Base-by-base conservation (phyloP, 176 grass and related monocot species). In the Cenchrus purpureus region DNA sequence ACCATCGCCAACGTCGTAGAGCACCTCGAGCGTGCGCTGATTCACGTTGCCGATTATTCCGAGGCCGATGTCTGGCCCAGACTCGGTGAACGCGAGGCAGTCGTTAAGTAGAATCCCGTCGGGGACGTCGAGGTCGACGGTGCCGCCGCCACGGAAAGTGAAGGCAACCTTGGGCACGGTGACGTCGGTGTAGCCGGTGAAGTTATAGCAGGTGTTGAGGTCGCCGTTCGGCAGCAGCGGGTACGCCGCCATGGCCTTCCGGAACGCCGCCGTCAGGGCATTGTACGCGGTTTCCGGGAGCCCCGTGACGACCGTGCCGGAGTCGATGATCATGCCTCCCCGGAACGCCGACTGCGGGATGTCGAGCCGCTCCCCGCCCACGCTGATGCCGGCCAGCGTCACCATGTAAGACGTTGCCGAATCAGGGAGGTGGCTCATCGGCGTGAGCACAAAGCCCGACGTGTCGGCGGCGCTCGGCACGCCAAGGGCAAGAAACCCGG, bases 1-100 rank as follows among this genome's bases (percentile, higher is more conserved):
- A 4, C 70, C 79, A 70, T 20, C 60, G 13, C 86, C 78, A 28
- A 74, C 56, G 71, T 92, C 87, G 63, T 92, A 92, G 10, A 92
- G 45, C n/a, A 92, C 84, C 52, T 87, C 86, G 4, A 92, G 68
- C 22, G 64, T 89, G 34, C 80, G 83, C 76, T 92, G 87, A 45
- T 92, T 87, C 54, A 92, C 83, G 34, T 93, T 93, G 43, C 91
- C 91, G 2, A 90, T 71, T 20, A 90, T 90, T 20, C 74, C 76
- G 2, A 66, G 10, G 14, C 80, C 68, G 12, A 1, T 59, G 25
- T 68, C 65, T 2, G 71, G 75, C 28, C 52, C 53, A 9, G 83
- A 84, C 13, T 62, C 87, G 3, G 52, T 63, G 34, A 92, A 89
- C 0, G 91, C 87, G 28, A 93, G 85, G 70, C 91, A 90, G 37